Evolutionary conservation across 495 filamentous ascomycete genomes (phyloP), one percentile per base, ranked within the genome.

Genomic region (Penicillium chermesinum): DNA sequence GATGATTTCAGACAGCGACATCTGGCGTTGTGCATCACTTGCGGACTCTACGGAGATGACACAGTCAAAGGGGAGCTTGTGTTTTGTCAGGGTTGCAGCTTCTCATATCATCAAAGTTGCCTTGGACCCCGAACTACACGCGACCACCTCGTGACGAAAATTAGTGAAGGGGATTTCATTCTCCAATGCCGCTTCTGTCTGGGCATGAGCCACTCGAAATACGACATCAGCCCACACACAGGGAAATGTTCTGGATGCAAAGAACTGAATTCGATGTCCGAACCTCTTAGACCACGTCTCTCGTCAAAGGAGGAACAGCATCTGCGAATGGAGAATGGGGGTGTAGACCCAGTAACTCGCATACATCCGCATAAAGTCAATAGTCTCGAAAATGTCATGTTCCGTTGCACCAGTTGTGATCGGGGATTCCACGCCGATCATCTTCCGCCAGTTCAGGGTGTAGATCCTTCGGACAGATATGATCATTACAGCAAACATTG

Each of bases 81-180:
- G 3, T 86, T 77, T 55, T 99, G 94, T 54, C 94, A 99, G 63
- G 91, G 94, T 15, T 99, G 94, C 63, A 87, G 82, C 2, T 74
- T 79, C 17, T 74, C 86, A 0, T 95, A 88, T 52, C 94, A 99
- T 58, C 84, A 86, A 55, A 58, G 54, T 25, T 99, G 94, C 59
- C 72, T 99, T 12, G 88, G 90, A 15, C 63, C 71, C n/a, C 81
- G 91, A 14, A 77, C 70, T 22, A 63, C 53, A 9, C 77, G 94
- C 36, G 89, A 96, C 4, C 93, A 97, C 66, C 72, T 91, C n/a
- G 88, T 94, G 18, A 96, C 93, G n/a, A 97, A 96, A 63, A 71
- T 96, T 39, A 80, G 69, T 3, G 70, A 82, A 3, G 81, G 84
- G 12, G 71, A 85, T 13, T 96, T 93, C 55, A 83, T 97, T 33